Base-by-base conservation (phyloP, 768 basidiomycete species). In the Boletus tylopilopsis region DNA sequence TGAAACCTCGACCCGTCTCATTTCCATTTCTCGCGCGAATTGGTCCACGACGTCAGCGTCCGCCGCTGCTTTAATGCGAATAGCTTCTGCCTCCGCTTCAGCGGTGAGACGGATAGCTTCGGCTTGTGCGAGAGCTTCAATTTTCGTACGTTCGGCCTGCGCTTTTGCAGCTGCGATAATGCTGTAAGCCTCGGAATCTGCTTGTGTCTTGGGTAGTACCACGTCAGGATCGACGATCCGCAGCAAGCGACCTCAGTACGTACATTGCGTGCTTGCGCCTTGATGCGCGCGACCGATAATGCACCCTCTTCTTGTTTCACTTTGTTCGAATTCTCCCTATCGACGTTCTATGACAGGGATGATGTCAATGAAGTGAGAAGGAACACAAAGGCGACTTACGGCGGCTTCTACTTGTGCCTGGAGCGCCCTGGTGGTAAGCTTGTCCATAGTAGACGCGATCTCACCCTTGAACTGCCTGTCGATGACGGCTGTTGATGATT, bases 391-490 rank as follows among this genome's bases (percentile, higher is more conserved):
- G 69, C 0, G 36, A 48, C 80, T 61, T 64, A 86, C 84, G 23
- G 88, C 88, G 38, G 89, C 88, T 65, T 92, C 90, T 24, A 92
- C 89, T 65, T 93, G 90, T 10, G 90, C 87, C 63, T 92, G 87
- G 32, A 92, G 72, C 19, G 87, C 90, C 56, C 90, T 78, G 4
- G 87, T 87, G 59, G 87, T 91, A 45, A 90, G 74, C 62, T 88
- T 87, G 61, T 90, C 85, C 89, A 90, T 91, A 1, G 87, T 88
- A 23, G 77, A 71, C 1, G 87, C 90, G 56, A 90, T 90, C 61
- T 92, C 89, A 50, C 88, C 89, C 73, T 92, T 91, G 74, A 92
- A 92, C 58, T 90, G 85, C 25, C 90, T 74, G 62, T 91, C 88
- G 50, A 91, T 91, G 47, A 92, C 90, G 47, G 89, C 90, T 84